Conservation (phyloP, 208 protist species). For the Trypanosoma rangeli region DNA sequence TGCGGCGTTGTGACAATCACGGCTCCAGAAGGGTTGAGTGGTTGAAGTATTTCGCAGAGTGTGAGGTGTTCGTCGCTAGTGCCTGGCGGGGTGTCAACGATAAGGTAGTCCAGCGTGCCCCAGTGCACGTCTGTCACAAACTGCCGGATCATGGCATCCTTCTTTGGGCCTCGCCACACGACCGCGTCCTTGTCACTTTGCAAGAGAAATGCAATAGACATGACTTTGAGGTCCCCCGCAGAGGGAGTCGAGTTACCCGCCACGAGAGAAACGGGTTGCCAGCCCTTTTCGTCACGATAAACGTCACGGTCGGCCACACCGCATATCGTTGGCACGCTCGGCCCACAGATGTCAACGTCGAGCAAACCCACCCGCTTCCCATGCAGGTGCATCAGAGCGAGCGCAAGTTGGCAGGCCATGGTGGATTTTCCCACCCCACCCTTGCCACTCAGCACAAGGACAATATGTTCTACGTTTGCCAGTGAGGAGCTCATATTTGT, state of each 20-base stretch:
- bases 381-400: constrained; percentile 77
- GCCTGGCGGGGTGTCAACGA: constrained; percentile 93
- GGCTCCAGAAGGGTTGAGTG: constrained; percentile 57
- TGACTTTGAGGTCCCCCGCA: constrained; percentile 70
- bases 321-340: constrained; percentile 96
- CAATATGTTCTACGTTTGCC: constrained; percentile 92
- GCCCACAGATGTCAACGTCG: constrained; percentile 94
- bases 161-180: constrained; percentile 97
- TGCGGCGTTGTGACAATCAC: constrained; percentile 93
- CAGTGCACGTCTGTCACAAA: constrained; percentile 90
- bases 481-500: constrained; percentile 21
- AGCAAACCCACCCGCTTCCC: constrained; percentile 86
- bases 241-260: background rate
- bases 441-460: constrained; percentile 99
- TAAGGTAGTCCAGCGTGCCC: constrained; percentile 88
- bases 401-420: constrained; percentile 96
- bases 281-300: constrained; percentile 73
- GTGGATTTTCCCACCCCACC: constrained; percentile 99
- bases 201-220: constrained; percentile 99
- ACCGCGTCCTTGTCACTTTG: constrained; percentile 95
- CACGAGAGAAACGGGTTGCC: constrained; percentile 74
- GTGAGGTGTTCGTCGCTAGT: constrained; percentile 94
- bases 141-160: constrained; percentile 93
- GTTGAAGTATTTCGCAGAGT: constrained; percentile 76
- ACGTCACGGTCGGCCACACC: constrained; percentile 93